Evolutionary conservation across 139 green algal genomes (phyloP).

Genomic region (Coelastrella sp.): DNA sequence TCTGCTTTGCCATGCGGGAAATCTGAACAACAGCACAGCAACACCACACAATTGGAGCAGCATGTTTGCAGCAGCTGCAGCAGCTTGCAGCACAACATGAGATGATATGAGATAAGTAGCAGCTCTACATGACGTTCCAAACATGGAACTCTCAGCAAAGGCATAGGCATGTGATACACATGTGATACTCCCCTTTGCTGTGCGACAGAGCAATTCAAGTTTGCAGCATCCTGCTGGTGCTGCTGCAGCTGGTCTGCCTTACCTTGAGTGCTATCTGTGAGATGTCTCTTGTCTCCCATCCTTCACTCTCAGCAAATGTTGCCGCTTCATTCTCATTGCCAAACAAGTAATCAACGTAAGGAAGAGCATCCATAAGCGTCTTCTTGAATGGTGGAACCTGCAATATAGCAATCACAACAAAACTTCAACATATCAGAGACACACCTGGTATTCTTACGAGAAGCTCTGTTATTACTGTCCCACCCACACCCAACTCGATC

Average conservation of each 20-base stretch:
- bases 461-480: no score
- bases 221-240: neutral
- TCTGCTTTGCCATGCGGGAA: conserved; percentile 85
- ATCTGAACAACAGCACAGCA: conserved; percentile 79
- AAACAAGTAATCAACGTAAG: conserved; percentile 97
- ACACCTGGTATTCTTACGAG: no score
- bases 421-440: no score
- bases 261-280: conserved; percentile 90
- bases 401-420: neutral
- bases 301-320: conserved; percentile 92
- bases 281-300: conserved; percentile 89
- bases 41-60: neutral
- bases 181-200: no score
- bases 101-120: no score
- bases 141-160: no score
- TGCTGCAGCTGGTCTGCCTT: neutral
- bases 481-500: no score
- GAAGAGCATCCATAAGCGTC: conserved; percentile 83
- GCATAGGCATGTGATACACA: no score
- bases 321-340: conserved; percentile 97
- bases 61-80: no score
- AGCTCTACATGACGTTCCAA: no score
- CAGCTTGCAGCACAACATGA: no score
- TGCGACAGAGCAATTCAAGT: neutral
- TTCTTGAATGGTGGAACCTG: conserved; percentile 92